Evolutionary conservation across 768 basidiomycete species (phyloP).

Genomic region (Agaricus sinodeliciosus): DNA sequence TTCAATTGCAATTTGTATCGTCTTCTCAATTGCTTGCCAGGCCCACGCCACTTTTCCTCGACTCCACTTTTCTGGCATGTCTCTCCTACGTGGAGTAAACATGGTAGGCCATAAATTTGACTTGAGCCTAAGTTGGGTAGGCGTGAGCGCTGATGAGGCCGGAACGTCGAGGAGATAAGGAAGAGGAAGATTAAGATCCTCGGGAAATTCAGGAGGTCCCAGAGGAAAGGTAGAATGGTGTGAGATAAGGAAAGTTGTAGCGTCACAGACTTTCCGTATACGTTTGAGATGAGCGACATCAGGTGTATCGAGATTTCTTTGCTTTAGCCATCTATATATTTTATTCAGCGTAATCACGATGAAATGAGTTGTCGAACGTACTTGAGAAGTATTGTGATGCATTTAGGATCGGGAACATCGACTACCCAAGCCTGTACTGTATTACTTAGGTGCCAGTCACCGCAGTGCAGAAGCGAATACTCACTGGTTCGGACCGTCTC

Average conservation of each 20-base stretch:
- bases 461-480: constrained; percentile 10
- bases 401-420: constrained; percentile 56
- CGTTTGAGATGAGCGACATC: constrained; percentile 73
- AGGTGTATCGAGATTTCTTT: constrained; percentile 50
- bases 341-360: neutral
- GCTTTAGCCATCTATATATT: constrained; percentile 61
- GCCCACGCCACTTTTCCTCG: constrained; percentile 69
- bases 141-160: constrained; percentile 57
- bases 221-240: constrained; percentile 19
- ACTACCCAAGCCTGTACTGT: constrained; percentile 74
- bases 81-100: constrained; percentile 63
- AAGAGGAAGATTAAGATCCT: constrained; percentile 33
- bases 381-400: constrained; percentile 60
- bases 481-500: constrained; percentile 51
- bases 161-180: constrained; percentile 65
- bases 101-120: constrained; percentile 81
- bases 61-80: constrained; percentile 64
- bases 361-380: constrained; percentile 19
- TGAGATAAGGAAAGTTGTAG: constrained; percentile 49
- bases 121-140: constrained; percentile 58
- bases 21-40: constrained; percentile 50
- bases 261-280: constrained; percentile 47
- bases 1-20: constrained; percentile 42
- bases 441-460: neutral
- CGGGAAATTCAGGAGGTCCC: constrained; percentile 44